Percentiles rank a stretch among this genome's conserved stretches.
These are phyloP conservation scores for Xylaria telfairii DNA, from an alignment of 495 filamentous ascomycete species.

Conservation along the genomic window DNA sequence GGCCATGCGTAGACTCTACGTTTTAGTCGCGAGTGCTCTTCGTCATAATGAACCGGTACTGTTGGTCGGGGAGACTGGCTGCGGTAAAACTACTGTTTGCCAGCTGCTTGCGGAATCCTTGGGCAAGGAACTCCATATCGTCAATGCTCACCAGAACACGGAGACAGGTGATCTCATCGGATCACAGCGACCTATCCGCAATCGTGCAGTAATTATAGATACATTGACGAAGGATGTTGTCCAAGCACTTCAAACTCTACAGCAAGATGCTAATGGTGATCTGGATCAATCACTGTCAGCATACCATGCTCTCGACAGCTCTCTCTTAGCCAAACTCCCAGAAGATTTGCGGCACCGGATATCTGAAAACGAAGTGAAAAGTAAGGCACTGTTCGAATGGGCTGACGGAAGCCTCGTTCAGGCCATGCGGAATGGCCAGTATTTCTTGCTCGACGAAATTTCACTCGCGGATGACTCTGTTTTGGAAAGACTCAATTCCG, in stretches of 20 bases:
- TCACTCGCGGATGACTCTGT: conserved; percentile 98
- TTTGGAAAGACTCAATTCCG: conserved; percentile 93
- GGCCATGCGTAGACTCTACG: conserved; percentile 88
- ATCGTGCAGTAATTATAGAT: conserved; percentile 72
- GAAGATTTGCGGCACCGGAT: conserved; percentile 61
- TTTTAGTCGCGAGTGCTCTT: conserved; percentile 82
- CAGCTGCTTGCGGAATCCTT: conserved; percentile 87
- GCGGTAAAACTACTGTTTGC: conserved; percentile 95
- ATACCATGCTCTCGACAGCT: conserved; percentile 43
- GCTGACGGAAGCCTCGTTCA: conserved; percentile 92
- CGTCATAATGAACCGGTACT: conserved; percentile 92
- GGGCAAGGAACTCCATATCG: conserved; percentile 75
- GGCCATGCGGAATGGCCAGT: conserved; percentile 87
- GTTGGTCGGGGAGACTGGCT: conserved; percentile 94
- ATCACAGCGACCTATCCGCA: conserved; percentile 89
- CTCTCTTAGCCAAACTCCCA: conserved; percentile 47
- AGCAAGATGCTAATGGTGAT: conserved; percentile 32
- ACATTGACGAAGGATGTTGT: conserved; percentile 68
- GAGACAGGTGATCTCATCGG: conserved; percentile 98
- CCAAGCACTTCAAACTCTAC: conserved; percentile 47
- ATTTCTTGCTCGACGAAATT: conserved; percentile 96
- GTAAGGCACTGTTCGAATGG: conserved; percentile 94
- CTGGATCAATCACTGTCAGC: conserved; percentile 47
- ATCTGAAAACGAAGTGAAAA: conserved; percentile 62
- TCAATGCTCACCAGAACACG: conserved; percentile 97